Base-by-base conservation (phyloP, 345 rosid species). In the Linum tenue region DNA sequence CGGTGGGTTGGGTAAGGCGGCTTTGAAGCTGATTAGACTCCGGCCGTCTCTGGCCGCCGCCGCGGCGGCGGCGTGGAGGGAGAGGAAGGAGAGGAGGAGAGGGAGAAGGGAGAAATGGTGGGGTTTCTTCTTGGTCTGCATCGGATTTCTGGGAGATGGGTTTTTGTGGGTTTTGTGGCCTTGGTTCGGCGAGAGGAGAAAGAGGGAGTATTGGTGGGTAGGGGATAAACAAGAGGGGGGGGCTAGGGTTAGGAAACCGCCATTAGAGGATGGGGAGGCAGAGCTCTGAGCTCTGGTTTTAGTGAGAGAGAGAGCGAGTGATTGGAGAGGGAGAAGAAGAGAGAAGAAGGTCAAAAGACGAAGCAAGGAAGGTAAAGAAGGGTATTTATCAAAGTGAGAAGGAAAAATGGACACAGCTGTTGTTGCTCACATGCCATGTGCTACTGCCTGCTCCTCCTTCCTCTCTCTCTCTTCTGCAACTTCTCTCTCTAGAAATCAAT, bases 11-110 rank as follows among this genome's bases (percentile, higher is more conserved):
- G 72, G 50, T 11, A 88, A 77, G 41, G 83, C 37, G 59, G 76
- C 60, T 71, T 83, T 90, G 84, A 92, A 92, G 79, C 60, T 67
- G 64, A 88, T 69, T n/a, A 92, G 86, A 60, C 74, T 79, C 62
- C 84, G 82, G 58, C 75, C 62, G 66, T 90, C 96, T 64, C 12
- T 22, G 66, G 7, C 7, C 3, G 64, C 44, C 53, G 53, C 14
- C 37, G 41, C 8, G 2, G 16, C 37, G 39, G 64, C n/a, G 39
- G 64, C 48, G 39, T 6, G 14, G 53, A 48, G 14, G 14, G 53
- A 48, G 14, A 48, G 9, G 53, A 22, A 22, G 31, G 31, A 35
- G 22, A 61, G 44, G 41, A 39, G 44, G 64, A 39, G n/a, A n/a
- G 37, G 63, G 3, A 60, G 39, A 37, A 60, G 9, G 39, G 37